These are phyloP conservation scores for Metarhizium sp. DNA, from an alignment of 2,329 filamentous ascomycete genomes.

Conservation along the genomic window DNA sequence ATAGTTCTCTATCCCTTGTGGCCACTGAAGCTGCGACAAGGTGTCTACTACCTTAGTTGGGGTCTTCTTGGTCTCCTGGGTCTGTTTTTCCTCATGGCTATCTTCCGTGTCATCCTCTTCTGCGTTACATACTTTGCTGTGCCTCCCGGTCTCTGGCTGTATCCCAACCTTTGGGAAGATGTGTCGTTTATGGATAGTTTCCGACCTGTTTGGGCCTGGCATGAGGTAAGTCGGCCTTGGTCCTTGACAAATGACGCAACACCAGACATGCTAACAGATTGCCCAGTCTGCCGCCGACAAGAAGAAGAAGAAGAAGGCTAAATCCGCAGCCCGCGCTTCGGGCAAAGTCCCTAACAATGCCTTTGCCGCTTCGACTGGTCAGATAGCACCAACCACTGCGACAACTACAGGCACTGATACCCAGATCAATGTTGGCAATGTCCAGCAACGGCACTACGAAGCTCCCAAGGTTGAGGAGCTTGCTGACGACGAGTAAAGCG, in stretches of 20 bases:
- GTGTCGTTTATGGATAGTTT: slow-evolving; percentile 98
- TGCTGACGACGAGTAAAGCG: slow-evolving; percentile 35
- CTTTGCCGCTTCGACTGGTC: slow-evolving; percentile 44
- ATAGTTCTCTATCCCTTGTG: slow-evolving; percentile 93
- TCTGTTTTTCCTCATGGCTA: slow-evolving; percentile 94
- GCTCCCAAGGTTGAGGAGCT: slow-evolving; percentile 46
- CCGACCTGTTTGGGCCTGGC: slow-evolving; percentile 94
- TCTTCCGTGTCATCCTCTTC: slow-evolving; percentile 92
- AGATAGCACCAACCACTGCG: slow-evolving; percentile 41
- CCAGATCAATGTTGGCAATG: slow-evolving; percentile 35
- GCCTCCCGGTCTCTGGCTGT: slow-evolving; percentile 91
- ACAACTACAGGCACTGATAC: slow-evolving; percentile 49
- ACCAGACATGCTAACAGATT: background rate
- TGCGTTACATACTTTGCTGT: slow-evolving; percentile 79
- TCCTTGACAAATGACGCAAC: background rate
- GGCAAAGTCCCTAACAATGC: slow-evolving; percentile 25
- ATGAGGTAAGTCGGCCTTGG: slow-evolving; percentile 57
- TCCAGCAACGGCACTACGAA: slow-evolving; percentile 34
- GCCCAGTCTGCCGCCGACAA: slow-evolving; percentile 12
- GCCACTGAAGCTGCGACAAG: slow-evolving; percentile 82
- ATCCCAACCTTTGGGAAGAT: slow-evolving; percentile 96
- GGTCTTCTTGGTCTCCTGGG: slow-evolving; percentile 82
- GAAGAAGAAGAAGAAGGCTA: slow-evolving; percentile 49
- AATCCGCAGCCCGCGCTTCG: slow-evolving; percentile 23
- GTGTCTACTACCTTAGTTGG: slow-evolving; percentile 96